Evolutionary conservation across 2,329 filamentous ascomycete genomes (phyloP), one percentile per base, ranked within the genome.

Genomic region (Fusarium abutilonis): DNA sequence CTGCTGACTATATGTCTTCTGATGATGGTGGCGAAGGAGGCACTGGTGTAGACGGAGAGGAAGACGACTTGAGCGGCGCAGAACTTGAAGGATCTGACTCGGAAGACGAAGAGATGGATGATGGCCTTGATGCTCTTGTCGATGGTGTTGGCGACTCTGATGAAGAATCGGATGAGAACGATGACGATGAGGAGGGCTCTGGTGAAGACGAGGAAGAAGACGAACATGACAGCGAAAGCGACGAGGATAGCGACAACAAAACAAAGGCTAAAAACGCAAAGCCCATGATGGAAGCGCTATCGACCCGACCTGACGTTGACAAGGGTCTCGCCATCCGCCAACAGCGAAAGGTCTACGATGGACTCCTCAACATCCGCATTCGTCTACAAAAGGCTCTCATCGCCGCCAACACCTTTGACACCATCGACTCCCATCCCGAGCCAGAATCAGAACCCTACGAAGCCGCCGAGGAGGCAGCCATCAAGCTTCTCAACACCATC

Each of bases 381-480:
- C 91, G 94, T 59, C 79, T 99, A 15, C 96, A 99, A 75, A 98
- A 97, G 75, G 92, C 91, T 2, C 78, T 99, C 13, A 85, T 95
- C 14, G 89, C 91, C 0, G 86, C 89, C 23, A 97, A 97, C 75
- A 89, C 92, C 1, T 81, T 96, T 36, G 75, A 83, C 14, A 72
- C 79, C 1, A 66, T 83, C 2, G 77, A 82, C 1, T 75, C 75
- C 13, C 75, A 73, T 21, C 67, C 71, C 6, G 72, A 74, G 3
- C 72, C 79, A 36, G 76, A 77, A 31, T 73, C 76, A 13, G 78
- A 83, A 73, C 88, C 77, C 70, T 96, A 82, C 78, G 86, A 83
- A 65, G 90, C 90, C 0, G 93, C 93, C 1, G 94, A 98, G 77
- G 86, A 89, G 29, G 93, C 94, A 1, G 94, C 93, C 0, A 79